Percentiles rank a stretch among this genome's conserved stretches.
phyloP scores from a whole-genome alignment of 768 basidiomycete genomes.

The Phylloporus sp. region DNA sequence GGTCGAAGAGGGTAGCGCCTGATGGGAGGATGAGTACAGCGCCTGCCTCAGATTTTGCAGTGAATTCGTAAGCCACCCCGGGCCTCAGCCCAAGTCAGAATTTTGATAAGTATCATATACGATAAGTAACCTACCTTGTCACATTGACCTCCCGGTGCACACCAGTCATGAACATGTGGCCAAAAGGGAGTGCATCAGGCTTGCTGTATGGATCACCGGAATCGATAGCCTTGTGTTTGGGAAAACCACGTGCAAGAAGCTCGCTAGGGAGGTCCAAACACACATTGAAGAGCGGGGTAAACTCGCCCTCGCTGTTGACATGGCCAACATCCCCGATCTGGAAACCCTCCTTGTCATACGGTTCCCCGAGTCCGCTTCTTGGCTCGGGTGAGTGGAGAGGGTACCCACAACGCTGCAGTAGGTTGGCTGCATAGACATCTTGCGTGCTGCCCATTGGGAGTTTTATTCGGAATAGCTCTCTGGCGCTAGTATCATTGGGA shows the following conservation, averaged over 20 bases:
- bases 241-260: not conserved
- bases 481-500: too few species aligned
- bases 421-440: not conserved
- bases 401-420: not conserved
- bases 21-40: not conserved
- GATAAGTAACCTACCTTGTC: too few species aligned
- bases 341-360: not conserved
- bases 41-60: not conserved
- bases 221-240: not conserved
- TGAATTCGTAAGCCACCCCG: not conserved
- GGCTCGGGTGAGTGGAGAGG: not conserved
- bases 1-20: not conserved
- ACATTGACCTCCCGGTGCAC: not conserved
- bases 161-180: not conserved
- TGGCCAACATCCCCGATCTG: not conserved
- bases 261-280: not conserved
- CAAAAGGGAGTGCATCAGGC: not conserved
- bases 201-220: not conserved
- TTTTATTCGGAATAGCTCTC: too few species aligned
- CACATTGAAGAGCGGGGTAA: not conserved
- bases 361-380: not conserved
- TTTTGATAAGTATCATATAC: not conserved
- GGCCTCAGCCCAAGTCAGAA: not conserved
- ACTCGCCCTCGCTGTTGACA: not conserved
- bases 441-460: not conserved